Evolutionary conservation across 2,329 filamentous ascomycete genomes (phyloP).

Genomic region (Colletotrichum paranaense): DNA sequence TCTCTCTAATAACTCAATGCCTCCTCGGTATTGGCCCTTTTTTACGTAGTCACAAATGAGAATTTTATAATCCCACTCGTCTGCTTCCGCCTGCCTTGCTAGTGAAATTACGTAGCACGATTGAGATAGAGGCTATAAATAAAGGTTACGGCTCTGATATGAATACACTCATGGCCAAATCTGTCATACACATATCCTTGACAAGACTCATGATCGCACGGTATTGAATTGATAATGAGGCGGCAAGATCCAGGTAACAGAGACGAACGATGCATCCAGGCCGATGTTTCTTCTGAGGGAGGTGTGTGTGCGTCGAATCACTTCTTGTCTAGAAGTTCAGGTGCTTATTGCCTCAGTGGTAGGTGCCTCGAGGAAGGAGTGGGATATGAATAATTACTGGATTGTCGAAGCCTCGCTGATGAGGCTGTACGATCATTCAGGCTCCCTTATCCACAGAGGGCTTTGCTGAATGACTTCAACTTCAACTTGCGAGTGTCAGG

Average conservation of each 20-base stretch:
- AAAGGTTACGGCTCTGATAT: no score
- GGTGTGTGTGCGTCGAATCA: not conserved
- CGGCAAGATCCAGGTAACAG: not conserved
- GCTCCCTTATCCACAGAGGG: no score
- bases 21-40: not conserved
- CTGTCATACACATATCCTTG: no score
- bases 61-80: not conserved
- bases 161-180: no score
- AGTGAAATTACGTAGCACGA: no score
- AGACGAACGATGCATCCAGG: no score
- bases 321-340: not conserved
- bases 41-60: conserved; percentile 20
- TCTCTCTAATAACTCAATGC: conserved; percentile 13
- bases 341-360: not conserved
- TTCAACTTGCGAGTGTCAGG: not conserved
- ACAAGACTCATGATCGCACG: no score
- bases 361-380: not conserved
- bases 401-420: not conserved
- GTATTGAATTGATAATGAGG: not conserved
- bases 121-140: no score
- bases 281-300: not conserved
- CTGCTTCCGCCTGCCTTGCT: not conserved
- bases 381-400: not conserved
- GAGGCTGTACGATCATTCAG: not conserved
- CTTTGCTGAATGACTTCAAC: not conserved